Evolutionary conservation across 139 green algal species (phyloP), one percentile per base, ranked within the genome.

Genomic region (Spirogloea muscicola): DNA sequence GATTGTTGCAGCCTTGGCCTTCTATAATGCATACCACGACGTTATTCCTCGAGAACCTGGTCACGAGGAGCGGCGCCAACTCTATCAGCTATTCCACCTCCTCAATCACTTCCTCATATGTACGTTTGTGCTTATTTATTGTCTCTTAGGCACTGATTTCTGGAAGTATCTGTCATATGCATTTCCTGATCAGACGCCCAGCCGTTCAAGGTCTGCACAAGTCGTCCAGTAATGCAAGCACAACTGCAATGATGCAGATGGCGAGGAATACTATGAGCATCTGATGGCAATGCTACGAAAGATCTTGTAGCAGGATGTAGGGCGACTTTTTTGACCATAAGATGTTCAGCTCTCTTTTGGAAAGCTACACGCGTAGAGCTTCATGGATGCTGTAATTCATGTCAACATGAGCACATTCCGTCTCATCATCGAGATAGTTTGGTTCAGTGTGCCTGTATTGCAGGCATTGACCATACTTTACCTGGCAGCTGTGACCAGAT

Each of bases 11-110:
- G 73, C 65, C 1, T 48, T 62, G 13, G 49, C 51, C 4, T 82
- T 82, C 49, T 82, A 82, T 40, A 18, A 3, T 18, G 74, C 66
- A 1, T 82, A 82, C 43, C 74, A 78, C 29, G 46, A 67, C 38
- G 58, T 82, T 10, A n/a, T 82, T 5, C 74, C 74, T 33, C 40
- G 5, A n/a, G 46, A 39, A 36, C 33, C 10, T 5, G 66, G 74
- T n/a, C 79, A 80, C 31, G 74, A 77, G 41, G 74, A 72, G 52
- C n/a, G 74, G 37, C 74, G 79, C 3, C 38, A 36, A 16, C 16
- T 82, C 21, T 82, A 82, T 41, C 74, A 82, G 74, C 74, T 82
- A 10, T 80, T 82, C 29, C 74, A 82, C 1, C 55, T 82, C 7
- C 66, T 82, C 25, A 82, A 82, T 25, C 74, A 82, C 49, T 41